Percentiles rank a stretch among this genome's conserved stretches.
Conservation (phyloP, 2,329 filamentous ascomycete genomes). For the Aspergillus fumigatus region DNA sequence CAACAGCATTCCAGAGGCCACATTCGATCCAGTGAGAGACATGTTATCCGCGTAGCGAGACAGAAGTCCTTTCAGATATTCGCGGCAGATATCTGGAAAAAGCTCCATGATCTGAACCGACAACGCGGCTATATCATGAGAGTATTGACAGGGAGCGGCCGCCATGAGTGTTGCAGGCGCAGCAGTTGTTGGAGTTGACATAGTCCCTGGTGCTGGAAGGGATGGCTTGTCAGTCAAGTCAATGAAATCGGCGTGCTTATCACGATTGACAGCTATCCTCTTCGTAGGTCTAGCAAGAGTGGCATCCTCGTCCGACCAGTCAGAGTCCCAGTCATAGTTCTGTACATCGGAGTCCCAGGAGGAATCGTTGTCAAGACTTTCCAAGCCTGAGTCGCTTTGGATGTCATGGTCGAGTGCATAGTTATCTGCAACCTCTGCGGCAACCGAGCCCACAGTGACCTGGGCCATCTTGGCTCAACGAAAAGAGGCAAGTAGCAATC, state of each 20-base stretch:
- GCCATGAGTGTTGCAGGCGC: background rate
- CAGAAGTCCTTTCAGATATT: slow-evolving; percentile 40
- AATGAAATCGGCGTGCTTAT: background rate
- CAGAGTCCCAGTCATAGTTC: background rate
- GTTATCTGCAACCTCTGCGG: background rate
- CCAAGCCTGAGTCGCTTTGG: background rate
- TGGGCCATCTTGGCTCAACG: background rate
- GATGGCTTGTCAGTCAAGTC: background rate
- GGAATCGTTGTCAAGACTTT: background rate
- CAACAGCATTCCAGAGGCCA: background rate
- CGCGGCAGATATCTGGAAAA: slow-evolving; percentile 46
- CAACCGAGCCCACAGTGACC: background rate
- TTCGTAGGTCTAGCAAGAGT: background rate
- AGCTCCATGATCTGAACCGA: slow-evolving; percentile 32
- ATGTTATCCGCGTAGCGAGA: slow-evolving; percentile 11
- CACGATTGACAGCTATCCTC: background rate
- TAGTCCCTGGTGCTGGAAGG: background rate
- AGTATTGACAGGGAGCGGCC: background rate
- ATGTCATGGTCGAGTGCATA: background rate
- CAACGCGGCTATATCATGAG: background rate
- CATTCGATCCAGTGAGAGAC: background rate
- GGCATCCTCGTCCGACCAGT: background rate
- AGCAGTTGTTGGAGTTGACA: background rate
- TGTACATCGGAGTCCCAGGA: background rate
- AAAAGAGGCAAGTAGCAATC: background rate